phyloP scores from a whole-genome alignment of 108 stramenopile genomes.

The Schizochytrium sp. region DNA sequence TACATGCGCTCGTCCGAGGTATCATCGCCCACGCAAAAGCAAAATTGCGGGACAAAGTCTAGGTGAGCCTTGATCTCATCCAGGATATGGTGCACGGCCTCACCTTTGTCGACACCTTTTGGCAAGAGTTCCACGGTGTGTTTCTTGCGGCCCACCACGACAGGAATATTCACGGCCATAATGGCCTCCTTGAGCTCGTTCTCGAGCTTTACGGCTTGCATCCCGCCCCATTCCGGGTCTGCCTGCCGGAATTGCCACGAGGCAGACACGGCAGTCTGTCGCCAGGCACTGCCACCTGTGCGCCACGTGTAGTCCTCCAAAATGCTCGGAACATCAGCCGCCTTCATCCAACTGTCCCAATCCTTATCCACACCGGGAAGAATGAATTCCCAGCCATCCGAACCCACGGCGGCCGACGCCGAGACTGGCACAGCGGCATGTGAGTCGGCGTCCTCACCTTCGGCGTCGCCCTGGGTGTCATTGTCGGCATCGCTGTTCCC shows the following conservation, averaged over 20 bases:
- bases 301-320: conserved; percentile 17
- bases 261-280: conserved; percentile 62
- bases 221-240: conserved; percentile 96
- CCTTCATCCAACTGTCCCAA: conserved; percentile 83
- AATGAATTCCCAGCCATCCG: conserved; percentile 33
- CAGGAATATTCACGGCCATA: conserved; percentile 75
- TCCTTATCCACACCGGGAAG: conserved; percentile 82
- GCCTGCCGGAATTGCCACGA: conserved; percentile 95
- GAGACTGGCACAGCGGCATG: no score
- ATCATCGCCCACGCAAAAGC: conserved; percentile 49
- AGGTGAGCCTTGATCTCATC: not conserved
- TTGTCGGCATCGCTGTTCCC: no score
- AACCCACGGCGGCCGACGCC: not conserved
- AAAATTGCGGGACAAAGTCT: not conserved
- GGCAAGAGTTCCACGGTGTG: conserved; percentile 32
- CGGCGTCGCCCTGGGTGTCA: no score
- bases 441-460: no score
- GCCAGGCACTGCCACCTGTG: conserved; percentile 35
- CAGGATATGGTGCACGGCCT: conserved; percentile 35
- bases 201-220: conserved; percentile 82
- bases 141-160: conserved; percentile 43
- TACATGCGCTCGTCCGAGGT: conserved; percentile 57
- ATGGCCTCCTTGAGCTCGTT: conserved; percentile 77
- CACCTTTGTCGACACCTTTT: conserved; percentile 41
- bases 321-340: conserved; percentile 63